These are phyloP conservation scores for Talaromyces sp. DNA, from an alignment of 2,329 filamentous ascomycete species.

Conservation along the genomic window DNA sequence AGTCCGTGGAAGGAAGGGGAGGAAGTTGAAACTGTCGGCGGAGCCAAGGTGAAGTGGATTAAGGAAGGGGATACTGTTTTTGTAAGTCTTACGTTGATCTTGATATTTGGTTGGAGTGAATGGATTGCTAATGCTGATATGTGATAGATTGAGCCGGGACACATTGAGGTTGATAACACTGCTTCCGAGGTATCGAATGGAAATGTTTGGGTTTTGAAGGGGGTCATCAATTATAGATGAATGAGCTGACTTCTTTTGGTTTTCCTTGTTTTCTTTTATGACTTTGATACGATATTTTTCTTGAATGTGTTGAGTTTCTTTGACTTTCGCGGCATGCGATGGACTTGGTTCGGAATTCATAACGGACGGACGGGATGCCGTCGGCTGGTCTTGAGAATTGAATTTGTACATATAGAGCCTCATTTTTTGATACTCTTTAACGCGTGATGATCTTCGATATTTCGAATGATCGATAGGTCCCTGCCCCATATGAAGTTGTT, in stretches of 20 bases:
- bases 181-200: constrained; percentile 79
- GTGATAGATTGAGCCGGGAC: constrained; percentile 61
- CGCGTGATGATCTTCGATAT: too few relatives aligned
- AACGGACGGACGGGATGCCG: background rate
- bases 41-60: constrained; percentile 79
- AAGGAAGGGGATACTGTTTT: constrained; percentile 59
- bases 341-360: background rate
- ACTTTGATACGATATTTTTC: background rate
- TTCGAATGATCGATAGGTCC: background rate
- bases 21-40: constrained; percentile 65
- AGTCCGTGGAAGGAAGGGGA: constrained; percentile 70
- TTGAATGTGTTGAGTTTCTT: background rate
- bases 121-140: constrained; percentile 19
- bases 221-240: constrained; percentile 53
- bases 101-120: background rate
- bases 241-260: background rate
- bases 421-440: background rate
- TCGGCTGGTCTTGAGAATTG: constrained; percentile 10
- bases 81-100: constrained; percentile 48
- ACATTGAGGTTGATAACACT: constrained; percentile 71
- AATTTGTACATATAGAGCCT: constrained; percentile 47
- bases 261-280: background rate
- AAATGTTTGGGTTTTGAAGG: constrained; percentile 74
- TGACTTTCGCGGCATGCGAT: background rate
- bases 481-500: background rate